phyloP scores from a whole-genome alignment of 306 rosid species.

The Trifolium fragiferum region DNA sequence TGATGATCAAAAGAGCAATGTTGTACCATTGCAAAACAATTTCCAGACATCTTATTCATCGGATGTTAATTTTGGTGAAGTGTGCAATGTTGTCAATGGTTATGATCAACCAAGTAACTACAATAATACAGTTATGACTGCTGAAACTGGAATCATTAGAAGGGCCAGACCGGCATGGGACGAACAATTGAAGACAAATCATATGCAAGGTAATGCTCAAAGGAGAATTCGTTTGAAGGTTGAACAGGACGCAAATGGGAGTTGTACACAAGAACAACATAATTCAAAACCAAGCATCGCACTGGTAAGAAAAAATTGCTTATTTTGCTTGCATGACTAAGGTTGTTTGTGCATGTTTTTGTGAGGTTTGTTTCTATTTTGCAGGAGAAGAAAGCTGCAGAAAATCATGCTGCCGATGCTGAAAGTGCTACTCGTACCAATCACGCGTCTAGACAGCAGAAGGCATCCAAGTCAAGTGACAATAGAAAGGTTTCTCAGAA shows the following conservation, averaged over 20 bases:
- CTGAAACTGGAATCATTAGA: constrained; percentile 51
- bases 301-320: constrained; percentile 56
- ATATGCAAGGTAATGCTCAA: constrained; percentile 51
- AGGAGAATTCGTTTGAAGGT: constrained; percentile 62
- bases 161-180: constrained; percentile 46
- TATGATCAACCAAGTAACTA: constrained; percentile 17
- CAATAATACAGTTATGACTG: constrained; percentile 21
- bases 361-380: constrained; percentile 41
- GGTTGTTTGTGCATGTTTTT: constrained; percentile 21
- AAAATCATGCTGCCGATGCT: constrained; percentile 42
- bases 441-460: constrained; percentile 34
- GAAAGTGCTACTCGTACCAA: constrained; percentile 30
- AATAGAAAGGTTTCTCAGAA: constrained; percentile 38
- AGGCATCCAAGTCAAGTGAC: constrained; percentile 37
- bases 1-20: constrained; percentile 39
- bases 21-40: constrained; percentile 34
- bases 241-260: constrained; percentile 30
- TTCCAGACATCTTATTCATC: constrained; percentile 45
- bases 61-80: constrained; percentile 47
- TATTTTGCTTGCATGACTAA: constrained; percentile 19
- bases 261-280: constrained; percentile 36
- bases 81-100: constrained; percentile 22
- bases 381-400: constrained; percentile 56
- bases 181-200: constrained; percentile 29
- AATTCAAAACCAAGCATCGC: constrained; percentile 48